phyloP scores from a whole-genome alignment of 257 asterid species.

The Ajuga chamaepitys region DNA sequence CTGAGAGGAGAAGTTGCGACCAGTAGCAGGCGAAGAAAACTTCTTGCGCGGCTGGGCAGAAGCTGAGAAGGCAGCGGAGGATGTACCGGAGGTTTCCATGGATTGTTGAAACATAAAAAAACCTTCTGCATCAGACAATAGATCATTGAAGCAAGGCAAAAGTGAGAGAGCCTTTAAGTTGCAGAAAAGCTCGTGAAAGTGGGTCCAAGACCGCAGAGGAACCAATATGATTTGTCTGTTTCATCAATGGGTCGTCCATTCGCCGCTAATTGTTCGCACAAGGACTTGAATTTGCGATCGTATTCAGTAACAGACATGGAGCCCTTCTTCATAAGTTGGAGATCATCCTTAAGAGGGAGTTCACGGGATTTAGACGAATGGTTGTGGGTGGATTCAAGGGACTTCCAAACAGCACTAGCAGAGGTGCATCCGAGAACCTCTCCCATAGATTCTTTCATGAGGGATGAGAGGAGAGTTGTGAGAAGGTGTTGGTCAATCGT shows the following conservation, averaged over 20 bases:
- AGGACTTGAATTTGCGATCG: not conserved
- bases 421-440: not conserved
- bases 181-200: too few species aligned
- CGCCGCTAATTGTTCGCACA: not conserved
- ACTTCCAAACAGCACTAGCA: not conserved
- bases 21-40: too few species aligned
- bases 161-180: too few species aligned
- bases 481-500: not conserved
- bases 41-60: too few species aligned
- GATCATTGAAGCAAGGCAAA: too few species aligned
- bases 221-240: too few species aligned
- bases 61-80: too few species aligned
- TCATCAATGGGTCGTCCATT: not conserved
- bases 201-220: too few species aligned
- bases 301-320: not conserved
- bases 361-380: not conserved
- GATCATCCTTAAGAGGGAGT: not conserved
- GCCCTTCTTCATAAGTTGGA: not conserved
- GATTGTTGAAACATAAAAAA: too few species aligned
- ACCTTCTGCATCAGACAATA: too few species aligned
- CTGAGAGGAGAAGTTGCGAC: too few species aligned
- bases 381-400: not conserved
- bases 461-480: not conserved
- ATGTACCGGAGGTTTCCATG: too few species aligned
- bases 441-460: not conserved